Evolutionary conservation across 352 stramenopile genomes (phyloP).

Genomic region (Pseudoperonospora humuli): DNA sequence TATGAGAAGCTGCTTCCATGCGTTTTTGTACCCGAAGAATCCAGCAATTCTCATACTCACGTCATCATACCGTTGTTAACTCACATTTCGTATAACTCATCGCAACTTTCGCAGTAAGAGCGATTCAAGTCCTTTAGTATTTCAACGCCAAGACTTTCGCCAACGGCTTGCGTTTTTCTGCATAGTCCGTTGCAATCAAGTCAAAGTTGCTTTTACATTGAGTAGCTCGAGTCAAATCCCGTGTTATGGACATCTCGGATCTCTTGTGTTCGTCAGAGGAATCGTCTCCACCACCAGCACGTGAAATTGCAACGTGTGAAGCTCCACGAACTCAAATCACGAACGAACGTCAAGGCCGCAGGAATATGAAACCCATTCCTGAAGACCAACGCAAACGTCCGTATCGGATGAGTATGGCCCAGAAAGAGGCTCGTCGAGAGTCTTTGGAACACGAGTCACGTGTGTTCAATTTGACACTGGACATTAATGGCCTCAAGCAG

Average conservation of each 20-base stretch:
- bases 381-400: constrained; percentile 12
- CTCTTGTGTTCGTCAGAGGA: constrained; percentile 1
- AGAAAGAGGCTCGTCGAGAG: constrained; percentile 10
- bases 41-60: no score
- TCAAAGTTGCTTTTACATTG: not conserved
- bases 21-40: no score
- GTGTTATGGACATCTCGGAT: constrained; percentile 6
- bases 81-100: no score
- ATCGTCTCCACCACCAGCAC: not conserved
- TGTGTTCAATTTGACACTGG: constrained; percentile 22
- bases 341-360: not conserved
- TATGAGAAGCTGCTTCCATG: no score
- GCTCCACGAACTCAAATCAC: not conserved
- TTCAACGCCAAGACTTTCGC: no score
- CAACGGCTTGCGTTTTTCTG: no score
- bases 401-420: constrained; percentile 15
- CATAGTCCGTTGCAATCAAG: not conserved
- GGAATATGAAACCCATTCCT: not conserved
- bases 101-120: no score
- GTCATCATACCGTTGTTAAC: no score
- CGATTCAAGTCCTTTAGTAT: no score
- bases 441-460: constrained; percentile 12
- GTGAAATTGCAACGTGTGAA: not conserved
- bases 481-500: constrained; percentile 25
- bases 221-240: not conserved